phyloP scores from a whole-genome alignment of 768 basidiomycete species.

The Tricholoma terreum region DNA sequence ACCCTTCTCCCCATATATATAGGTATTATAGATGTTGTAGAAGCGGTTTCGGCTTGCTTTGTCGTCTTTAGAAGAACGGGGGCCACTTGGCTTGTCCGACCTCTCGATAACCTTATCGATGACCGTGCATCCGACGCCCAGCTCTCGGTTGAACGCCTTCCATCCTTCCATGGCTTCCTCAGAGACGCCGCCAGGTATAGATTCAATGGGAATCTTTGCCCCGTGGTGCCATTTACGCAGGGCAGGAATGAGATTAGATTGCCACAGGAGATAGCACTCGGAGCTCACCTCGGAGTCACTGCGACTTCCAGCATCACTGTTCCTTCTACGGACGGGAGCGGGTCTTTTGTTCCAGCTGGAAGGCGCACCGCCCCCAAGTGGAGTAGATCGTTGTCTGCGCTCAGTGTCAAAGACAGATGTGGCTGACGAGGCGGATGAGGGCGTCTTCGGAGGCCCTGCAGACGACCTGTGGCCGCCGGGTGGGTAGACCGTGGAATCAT shows the following conservation, averaged over 20 bases:
- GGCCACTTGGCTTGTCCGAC: conserved; percentile 20
- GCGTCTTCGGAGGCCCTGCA: conserved; percentile 49
- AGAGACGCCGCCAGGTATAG: conserved; percentile 54
- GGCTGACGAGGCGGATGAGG: conserved; percentile 51
- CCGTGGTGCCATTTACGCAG: conserved; percentile 74
- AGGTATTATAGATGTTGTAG: conserved; percentile 87
- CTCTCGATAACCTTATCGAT: conserved; percentile 67
- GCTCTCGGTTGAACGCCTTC: conserved; percentile 74
- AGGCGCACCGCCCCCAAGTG: conserved; percentile 55
- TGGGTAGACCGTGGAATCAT: conserved; percentile 40
- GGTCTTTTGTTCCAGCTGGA: conserved; percentile 78
- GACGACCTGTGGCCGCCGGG: conserved; percentile 51
- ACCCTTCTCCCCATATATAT: conserved; percentile 47
- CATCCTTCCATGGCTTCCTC: conserved; percentile 71
- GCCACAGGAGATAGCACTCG: conserved; percentile 6
- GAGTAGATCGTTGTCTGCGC: conserved; percentile 67
- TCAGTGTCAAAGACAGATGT: conserved; percentile 68
- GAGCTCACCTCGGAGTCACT: conserved; percentile 74
- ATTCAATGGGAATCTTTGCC: conserved; percentile 41
- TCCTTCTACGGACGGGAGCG: conserved; percentile 61
- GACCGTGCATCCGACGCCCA: conserved; percentile 73
- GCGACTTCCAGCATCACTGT: conserved; percentile 69
- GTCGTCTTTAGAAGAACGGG: conserved; percentile 18
- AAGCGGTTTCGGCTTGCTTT: conserved; percentile 47
- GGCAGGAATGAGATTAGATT: conserved; percentile 18